These are phyloP conservation scores for Excoecaria cochinchinensis DNA, from an alignment of 345 rosid genomes.

Conservation along the genomic window DNA sequence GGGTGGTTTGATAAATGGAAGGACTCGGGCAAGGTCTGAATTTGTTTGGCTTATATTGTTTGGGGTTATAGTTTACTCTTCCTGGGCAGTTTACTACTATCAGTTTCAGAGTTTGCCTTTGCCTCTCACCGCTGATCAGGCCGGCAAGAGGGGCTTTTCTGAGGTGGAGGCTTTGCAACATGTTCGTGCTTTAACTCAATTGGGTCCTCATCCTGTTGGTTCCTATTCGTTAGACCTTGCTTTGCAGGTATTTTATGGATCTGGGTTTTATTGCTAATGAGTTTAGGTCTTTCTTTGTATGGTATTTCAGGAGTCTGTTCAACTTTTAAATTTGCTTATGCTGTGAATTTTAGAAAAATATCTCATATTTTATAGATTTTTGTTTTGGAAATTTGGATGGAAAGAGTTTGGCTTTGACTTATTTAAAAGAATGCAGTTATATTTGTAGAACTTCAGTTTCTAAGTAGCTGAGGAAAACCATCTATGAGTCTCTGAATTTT, in stretches of 20 bases:
- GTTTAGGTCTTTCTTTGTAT: background rate
- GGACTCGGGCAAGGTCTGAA: slow-evolving; percentile 48
- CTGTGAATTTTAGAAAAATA: background rate
- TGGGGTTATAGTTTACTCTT: slow-evolving; percentile 42
- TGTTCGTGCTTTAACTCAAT: slow-evolving; percentile 65
- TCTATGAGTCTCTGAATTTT: no score
- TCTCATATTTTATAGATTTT: background rate
- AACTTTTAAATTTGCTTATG: background rate
- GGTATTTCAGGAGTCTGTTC: background rate
- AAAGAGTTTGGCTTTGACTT: background rate
- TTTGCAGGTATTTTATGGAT: slow-evolving; percentile 47
- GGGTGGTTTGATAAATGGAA: slow-evolving; percentile 3
- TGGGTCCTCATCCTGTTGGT: slow-evolving; percentile 87
- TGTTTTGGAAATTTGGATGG: background rate
- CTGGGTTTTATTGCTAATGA: background rate
- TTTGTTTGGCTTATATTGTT: slow-evolving; percentile 52
- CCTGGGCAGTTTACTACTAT: slow-evolving; percentile 61
- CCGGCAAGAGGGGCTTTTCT: slow-evolving; percentile 94
- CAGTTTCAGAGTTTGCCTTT: slow-evolving; percentile 65
- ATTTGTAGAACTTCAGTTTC: background rate
- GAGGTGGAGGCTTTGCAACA: slow-evolving; percentile 78
- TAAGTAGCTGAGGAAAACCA: no score
- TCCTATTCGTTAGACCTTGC: slow-evolving; percentile 78
- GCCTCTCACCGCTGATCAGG: slow-evolving; percentile 69
- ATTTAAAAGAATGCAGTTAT: background rate